These are phyloP conservation scores for Boletellus sp. DNA, from an alignment of 768 basidiomycete species.

Conservation along the genomic window DNA sequence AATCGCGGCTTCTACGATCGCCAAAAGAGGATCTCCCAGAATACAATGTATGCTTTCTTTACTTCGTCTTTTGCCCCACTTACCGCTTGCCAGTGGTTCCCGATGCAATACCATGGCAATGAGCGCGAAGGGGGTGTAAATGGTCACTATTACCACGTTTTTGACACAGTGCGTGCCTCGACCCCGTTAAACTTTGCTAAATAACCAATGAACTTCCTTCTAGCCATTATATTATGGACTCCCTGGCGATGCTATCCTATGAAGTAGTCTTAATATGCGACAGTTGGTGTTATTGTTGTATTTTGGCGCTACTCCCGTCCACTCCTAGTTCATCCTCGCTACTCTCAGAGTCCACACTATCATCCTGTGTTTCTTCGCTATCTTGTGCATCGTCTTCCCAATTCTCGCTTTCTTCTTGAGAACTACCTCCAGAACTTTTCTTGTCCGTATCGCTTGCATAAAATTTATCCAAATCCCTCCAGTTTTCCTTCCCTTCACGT, in stretches of 20 bases:
- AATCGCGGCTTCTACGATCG: conserved; percentile 63
- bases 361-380: conserved; percentile 29
- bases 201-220: background rate
- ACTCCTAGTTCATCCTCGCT: conserved; percentile 18
- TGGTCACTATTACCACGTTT: conserved; percentile 77
- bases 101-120: conserved; percentile 63
- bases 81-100: conserved; percentile 59
- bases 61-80: background rate
- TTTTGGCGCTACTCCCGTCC: conserved; percentile 11
- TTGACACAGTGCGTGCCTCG: conserved; percentile 53
- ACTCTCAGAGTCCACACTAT: conserved; percentile 18
- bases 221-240: conserved; percentile 55
- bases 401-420: conserved; percentile 33
- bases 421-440: conserved; percentile 31
- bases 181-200: background rate
- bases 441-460: conserved; percentile 48
- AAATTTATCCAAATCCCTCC: conserved; percentile 68
- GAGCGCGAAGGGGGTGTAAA: conserved; percentile 53
- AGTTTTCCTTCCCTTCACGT: conserved; percentile 44
- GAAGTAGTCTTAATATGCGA: conserved; percentile 5
- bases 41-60: conserved; percentile 48
- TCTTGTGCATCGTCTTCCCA: conserved; percentile 24
- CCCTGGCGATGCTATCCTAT: conserved; percentile 42
- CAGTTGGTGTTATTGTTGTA: conserved; percentile 10
- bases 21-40: conserved; percentile 64